A percentile compares a stretch with the other conserved stretches of the same genome.
Evolutionary conservation across 768 basidiomycete genomes (phyloP).

Genomic region (Phallus indusiatus): DNA sequence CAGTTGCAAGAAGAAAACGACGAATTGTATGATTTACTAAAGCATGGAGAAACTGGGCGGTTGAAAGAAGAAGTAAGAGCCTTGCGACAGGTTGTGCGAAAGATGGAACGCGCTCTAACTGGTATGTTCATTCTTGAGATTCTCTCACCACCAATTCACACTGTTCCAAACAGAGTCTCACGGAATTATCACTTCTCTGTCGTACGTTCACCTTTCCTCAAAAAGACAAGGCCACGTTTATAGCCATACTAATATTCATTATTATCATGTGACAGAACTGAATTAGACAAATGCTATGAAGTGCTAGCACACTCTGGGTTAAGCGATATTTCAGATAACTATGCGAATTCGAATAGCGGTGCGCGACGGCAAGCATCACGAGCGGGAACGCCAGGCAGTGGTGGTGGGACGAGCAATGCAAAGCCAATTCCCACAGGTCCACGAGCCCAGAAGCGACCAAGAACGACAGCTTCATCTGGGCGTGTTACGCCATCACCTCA

Average conservation of each 20-base stretch:
- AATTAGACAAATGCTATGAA: constrained; percentile 70
- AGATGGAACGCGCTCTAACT: constrained; percentile 66
- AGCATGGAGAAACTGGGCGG: constrained; percentile 65
- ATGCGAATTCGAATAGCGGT: constrained; percentile 28
- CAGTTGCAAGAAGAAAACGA: constrained; percentile 82
- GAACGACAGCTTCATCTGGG: constrained; percentile 42
- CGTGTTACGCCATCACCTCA: constrained; percentile 21
- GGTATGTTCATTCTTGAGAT: constrained; percentile 33
- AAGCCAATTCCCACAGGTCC: constrained; percentile 72
- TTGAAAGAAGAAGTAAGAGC: constrained; percentile 74
- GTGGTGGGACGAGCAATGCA: constrained; percentile 18
- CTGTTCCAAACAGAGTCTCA: constrained; percentile 55
- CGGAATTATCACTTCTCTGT: constrained; percentile 54
- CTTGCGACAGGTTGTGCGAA: constrained; percentile 54
- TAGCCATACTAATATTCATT: constrained; percentile 3
- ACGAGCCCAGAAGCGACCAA: constrained; percentile 70
- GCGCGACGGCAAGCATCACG: constrained; percentile 27
- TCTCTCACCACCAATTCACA: constrained; percentile 8
- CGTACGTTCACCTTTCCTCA: constrained; percentile 39
- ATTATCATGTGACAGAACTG: constrained; percentile 38
- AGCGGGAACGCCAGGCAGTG: constrained; percentile 19
- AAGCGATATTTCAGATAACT: constrained; percentile 28
- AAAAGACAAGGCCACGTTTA: constrained; percentile 10
- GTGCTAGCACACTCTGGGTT: constrained; percentile 30
- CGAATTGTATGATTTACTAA: constrained; percentile 70